Evolutionary conservation across 495 filamentous ascomycete genomes (phyloP), one percentile per base, ranked within the genome.

Genomic region (Penicillium samsonianum): DNA sequence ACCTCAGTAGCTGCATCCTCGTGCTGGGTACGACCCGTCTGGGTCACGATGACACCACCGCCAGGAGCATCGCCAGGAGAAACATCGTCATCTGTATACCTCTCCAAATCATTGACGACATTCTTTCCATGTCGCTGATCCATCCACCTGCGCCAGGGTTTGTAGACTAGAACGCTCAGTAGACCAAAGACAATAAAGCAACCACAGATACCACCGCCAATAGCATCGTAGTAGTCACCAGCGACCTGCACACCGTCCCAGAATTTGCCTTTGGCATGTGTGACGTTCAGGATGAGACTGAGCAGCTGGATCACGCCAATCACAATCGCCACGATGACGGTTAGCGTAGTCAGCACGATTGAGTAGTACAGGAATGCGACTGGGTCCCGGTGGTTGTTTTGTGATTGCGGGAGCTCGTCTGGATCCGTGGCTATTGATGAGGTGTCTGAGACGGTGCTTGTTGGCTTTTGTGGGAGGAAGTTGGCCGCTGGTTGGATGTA

Each of bases 351-450:
- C 17, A 98, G 77, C 3, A 96, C 89, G 65, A 96, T 93, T 14
- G 90, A 94, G 77, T 96, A 97, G 75, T 98, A 98, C 11, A 96
- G 70, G 51, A 96, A 90, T 14, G 92, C 92, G 40, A 97, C 86
- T 0, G 80, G 80, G 64, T 97, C 94, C 44, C 88, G 74, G 58
- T 75, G 71, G 63, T 78, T 79, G 22, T 71, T 63, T 4, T 53
- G 57, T 0, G 62, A 65, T 25, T 67, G 63, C 0, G 69, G 61
- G 0, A 70, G 54, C 47, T 71, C 63, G 8, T 70, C 61, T 5
- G 46, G 58, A 10, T 62, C 55, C 30, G 51, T 58, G 2, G 55
- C 63, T 10, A 63, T 43, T 11, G 63, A 57, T 4, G 58, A 22
- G 0, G 48, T 44, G 23, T 65, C 62, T 5, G 65, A 54, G 10